These are phyloP conservation scores for Tripterygium wilfordii DNA, from an alignment of 177 flowering plant species.

Conservation along the genomic window DNA sequence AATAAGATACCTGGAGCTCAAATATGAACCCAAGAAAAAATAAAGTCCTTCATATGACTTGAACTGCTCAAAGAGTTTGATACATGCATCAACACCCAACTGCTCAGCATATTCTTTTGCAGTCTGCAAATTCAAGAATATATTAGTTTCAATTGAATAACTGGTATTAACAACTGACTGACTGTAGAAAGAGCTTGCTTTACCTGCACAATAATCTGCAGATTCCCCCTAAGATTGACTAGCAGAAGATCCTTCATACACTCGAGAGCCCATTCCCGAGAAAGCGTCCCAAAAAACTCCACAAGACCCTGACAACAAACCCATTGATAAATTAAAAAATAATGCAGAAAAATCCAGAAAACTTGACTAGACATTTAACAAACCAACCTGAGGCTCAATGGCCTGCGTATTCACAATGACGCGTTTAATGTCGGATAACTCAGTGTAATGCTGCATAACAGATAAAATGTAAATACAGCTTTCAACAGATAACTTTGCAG, in stretches of 20 bases:
- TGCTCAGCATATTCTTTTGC: slow-evolving; percentile 97
- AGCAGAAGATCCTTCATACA: slow-evolving; percentile 98
- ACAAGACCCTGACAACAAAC: slow-evolving; percentile 68
- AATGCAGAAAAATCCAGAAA: not conserved
- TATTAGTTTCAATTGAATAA: too few species aligned
- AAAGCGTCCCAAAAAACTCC: slow-evolving; percentile 97
- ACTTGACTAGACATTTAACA: not conserved
- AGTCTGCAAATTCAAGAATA: slow-evolving; percentile 44
- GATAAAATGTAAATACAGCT: not conserved
- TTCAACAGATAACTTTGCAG: not conserved
- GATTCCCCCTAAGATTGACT: slow-evolving; percentile 92
- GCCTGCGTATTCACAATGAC: slow-evolving; percentile 99
- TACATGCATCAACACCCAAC: slow-evolving; percentile 89
- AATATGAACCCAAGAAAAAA: slow-evolving; percentile 92
- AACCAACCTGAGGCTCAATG: slow-evolving; percentile 94
- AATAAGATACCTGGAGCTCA: slow-evolving; percentile 99
- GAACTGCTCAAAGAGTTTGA: slow-evolving; percentile 95
- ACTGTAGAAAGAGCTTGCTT: too few species aligned
- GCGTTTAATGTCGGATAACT: slow-evolving; percentile 94
- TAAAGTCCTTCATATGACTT: slow-evolving; percentile 97
- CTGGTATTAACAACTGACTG: too few species aligned
- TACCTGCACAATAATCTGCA: slow-evolving; percentile 99
- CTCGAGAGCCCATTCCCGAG: slow-evolving; percentile 96
- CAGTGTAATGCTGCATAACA: slow-evolving; percentile 83
- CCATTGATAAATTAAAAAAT: not conserved